Base-by-base conservation (phyloP, 1,139 yeast species). In the Pneumocystis murina region DNA sequence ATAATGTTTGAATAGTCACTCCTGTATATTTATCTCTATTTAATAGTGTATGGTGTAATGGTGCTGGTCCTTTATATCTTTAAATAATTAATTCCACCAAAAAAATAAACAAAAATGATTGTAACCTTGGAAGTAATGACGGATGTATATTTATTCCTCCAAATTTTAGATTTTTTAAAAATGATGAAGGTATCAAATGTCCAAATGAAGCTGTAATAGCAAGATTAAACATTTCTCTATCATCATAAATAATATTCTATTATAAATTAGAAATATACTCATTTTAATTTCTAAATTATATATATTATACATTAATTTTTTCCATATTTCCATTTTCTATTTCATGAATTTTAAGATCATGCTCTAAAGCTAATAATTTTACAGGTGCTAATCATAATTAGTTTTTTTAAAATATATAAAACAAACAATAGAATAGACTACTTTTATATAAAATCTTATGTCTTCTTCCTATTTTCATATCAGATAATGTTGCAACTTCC, bases 111-210 rank as follows among this genome's bases (percentile, higher is more conserved):
- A 3, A 58, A 24, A 20, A 10, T 61, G 24, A 48, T 20, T 24
- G 24, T 12, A 24, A 62, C 63, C 59, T 62, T 0, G 98, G 98
- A 14, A 92, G 78, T 20, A 91, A 73, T 0, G 97, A 89, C 0
- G 99, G 99, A 72, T 92, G 99, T 0, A 92, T 91, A 71, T 92
- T 92, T 33, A 92, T 71, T 0, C 97, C 95, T 0, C 92, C 91
- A 70, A 74, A 82, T 10, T 74, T 73, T 58, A 85, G 75, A 0
- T 71, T 60, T 0, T 71, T 63, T 2, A 92, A 73, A 67, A 89
- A 83, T 2, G 73, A 66, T 0, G 75, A 75, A 0, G 97, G 97
- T 6, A 92, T 88, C 61, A 91, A 76, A 63, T 78, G 79, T 0
- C 98, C 98, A 72, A 84, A 92, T 0, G 97, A 89, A 0, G 90